phyloP scores from a whole-genome alignment of 2,329 filamentous ascomycete genomes.

The Arthrobotrys sphaeroides region DNA sequence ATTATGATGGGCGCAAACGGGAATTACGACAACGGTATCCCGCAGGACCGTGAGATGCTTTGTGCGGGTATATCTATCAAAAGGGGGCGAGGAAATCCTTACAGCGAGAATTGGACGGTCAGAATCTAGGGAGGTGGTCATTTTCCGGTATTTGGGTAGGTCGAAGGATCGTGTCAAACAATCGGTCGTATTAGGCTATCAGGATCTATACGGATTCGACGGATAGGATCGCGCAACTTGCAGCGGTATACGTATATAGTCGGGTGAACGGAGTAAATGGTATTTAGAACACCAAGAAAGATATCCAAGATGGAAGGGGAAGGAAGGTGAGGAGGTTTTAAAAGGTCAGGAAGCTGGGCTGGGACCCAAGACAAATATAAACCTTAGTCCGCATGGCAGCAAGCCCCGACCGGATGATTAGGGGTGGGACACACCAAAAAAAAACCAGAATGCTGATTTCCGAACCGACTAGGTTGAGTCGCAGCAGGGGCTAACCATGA shows the following conservation, averaged over 20 bases:
- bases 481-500: slow-evolving; percentile 52
- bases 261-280: slow-evolving; percentile 10
- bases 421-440: slow-evolving; percentile 36
- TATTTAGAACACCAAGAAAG: slow-evolving; percentile 3
- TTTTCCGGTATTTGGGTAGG: slow-evolving; percentile 13
- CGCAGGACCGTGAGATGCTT: not conserved
- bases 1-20: not conserved
- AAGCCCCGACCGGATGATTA: slow-evolving; percentile 36
- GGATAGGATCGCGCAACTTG: slow-evolving; percentile 2
- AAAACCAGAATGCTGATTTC: slow-evolving; percentile 32
- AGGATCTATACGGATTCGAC: not conserved
- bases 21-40: not conserved
- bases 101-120: slow-evolving; percentile 52
- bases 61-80: not conserved
- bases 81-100: slow-evolving; percentile 26
- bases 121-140: slow-evolving; percentile 51
- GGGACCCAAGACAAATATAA: slow-evolving; percentile 50
- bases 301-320: slow-evolving; percentile 35
- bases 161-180: slow-evolving; percentile 52
- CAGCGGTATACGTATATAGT: not conserved
- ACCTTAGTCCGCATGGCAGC: slow-evolving; percentile 21
- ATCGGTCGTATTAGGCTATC: slow-evolving; percentile 26
- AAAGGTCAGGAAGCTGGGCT: slow-evolving; percentile 47
- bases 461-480: slow-evolving; percentile 42
- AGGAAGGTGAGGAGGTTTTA: slow-evolving; percentile 44